Conservation (phyloP, 768 basidiomycete species). For the Gloeostereum incarnatum region DNA sequence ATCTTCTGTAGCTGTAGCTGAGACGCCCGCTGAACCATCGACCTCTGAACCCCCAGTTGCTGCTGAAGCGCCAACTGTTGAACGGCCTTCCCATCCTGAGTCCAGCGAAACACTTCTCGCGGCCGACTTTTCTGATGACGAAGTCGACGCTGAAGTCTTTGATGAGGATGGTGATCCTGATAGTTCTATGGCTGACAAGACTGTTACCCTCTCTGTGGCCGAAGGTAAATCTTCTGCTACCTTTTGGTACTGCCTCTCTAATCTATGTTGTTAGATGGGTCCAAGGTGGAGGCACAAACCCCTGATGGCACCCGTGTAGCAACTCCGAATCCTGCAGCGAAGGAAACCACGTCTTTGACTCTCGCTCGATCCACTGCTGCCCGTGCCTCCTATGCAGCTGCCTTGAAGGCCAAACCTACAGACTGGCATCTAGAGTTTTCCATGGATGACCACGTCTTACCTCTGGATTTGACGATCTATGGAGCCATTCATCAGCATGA, state of each 20-base stretch:
- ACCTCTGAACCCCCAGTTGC: constrained; percentile 16
- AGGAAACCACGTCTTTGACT: constrained; percentile 25
- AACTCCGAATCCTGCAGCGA: constrained; percentile 59
- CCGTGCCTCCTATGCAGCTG: constrained; percentile 83
- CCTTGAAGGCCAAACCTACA: constrained; percentile 83
- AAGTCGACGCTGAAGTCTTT: constrained; percentile 82
- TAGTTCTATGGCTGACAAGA: constrained; percentile 64
- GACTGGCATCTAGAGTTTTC: constrained; percentile 98
- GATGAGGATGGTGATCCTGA: constrained; percentile 73
- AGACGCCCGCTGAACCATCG: constrained; percentile 11
- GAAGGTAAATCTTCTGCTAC: constrained; percentile 50
- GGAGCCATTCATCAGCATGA: constrained; percentile 94
- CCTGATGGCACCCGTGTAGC: constrained; percentile 93
- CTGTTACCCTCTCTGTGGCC: constrained; percentile 73
- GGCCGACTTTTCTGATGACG: constrained; percentile 78
- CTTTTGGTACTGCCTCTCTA: constrained; percentile 6
- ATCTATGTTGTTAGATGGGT: constrained; percentile 52
- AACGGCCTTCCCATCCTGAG: too few species aligned
- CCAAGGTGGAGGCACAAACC: constrained; percentile 92
- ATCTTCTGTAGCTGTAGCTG: constrained; percentile 3
- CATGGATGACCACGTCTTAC: constrained; percentile 81
- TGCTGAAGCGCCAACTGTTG: constrained; percentile 21
- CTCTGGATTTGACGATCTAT: constrained; percentile 88
- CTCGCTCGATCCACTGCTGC: constrained; percentile 19
- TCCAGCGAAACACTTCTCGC: constrained; percentile 55